phyloP scores from a whole-genome alignment of 306 rosid species.

The Cyamopsis tetragonoloba region DNA sequence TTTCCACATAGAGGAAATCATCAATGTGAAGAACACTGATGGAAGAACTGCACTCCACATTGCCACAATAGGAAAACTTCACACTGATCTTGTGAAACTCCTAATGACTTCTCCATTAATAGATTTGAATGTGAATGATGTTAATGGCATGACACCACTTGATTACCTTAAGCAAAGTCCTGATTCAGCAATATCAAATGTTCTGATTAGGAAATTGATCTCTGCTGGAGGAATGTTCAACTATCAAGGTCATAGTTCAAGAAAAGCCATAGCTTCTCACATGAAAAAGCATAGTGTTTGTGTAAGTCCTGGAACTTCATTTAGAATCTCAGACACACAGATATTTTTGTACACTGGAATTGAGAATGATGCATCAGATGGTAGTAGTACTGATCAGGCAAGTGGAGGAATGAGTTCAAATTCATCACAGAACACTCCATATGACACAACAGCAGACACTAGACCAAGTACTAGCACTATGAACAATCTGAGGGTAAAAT shows the following conservation, averaged over 20 bases:
- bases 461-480: constrained; percentile 48
- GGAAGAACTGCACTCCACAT: constrained; percentile 73
- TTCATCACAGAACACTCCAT: constrained; percentile 37
- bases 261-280: constrained; percentile 57
- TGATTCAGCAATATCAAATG: constrained; percentile 52
- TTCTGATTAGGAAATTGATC: constrained; percentile 57
- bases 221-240: constrained; percentile 74
- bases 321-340: constrained; percentile 68
- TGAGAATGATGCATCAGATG: constrained; percentile 47
- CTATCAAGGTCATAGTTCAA: constrained; percentile 40
- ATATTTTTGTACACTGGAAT: constrained; percentile 67
- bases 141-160: constrained; percentile 66
- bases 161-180: constrained; percentile 68
- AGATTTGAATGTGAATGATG: constrained; percentile 59
- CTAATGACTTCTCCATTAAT: constrained; percentile 54
- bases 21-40: constrained; percentile 58
- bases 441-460: constrained; percentile 32
- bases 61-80: constrained; percentile 68
- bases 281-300: constrained; percentile 56
- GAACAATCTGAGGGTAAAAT: too few species aligned
- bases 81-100: constrained; percentile 69
- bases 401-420: constrained; percentile 43
- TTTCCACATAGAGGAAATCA: constrained; percentile 44
- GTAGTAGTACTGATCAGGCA: constrained; percentile 41
- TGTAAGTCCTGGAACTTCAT: constrained; percentile 76